Base-by-base conservation (phyloP, 2,329 filamentous ascomycete genomes). In the Ophiocordyceps camponoti-rufipedis region DNA sequence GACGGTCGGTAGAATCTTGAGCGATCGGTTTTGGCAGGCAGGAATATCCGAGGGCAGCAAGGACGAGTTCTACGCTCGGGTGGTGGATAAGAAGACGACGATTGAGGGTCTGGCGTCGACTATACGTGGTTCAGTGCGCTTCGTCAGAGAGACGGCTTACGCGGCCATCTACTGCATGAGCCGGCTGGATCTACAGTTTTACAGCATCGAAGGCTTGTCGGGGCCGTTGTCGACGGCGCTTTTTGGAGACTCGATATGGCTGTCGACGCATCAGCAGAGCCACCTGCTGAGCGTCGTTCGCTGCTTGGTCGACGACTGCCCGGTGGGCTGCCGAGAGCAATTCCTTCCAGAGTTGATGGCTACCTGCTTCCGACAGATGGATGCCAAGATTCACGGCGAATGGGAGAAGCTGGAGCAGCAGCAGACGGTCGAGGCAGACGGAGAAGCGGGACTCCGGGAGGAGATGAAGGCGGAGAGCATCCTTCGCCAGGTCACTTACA, bases 391-490 rank as follows among this genome's bases (percentile, higher is more conserved):
- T 50, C 83, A 78, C 32, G 70, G 74, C 0, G 89, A 96, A 59
- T 98, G 91, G 91, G 76, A 81, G 49, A 76, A 77, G 51, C 77
- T 95, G 47, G 75, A 80, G 56, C 65, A 72, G 50, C 67, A 76
- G 50, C 73, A 82, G 52, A 67, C 66, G 18, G 66, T 78, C 12
- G 72, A 74, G 40, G 73, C 80, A 1, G 80, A 80, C 4, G 80
- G 80, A 18, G 85, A 88, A 46, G 84, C 85, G n/a, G 62, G 57
- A 48, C 66, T 98, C 45, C 85, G 84, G 1, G 87, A 95, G 53
- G 91, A 98, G 65, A 98, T 98, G 91, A 94, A 95, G 63, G 81
- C 85, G 7, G 91, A 98, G 61, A 96, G 89, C 56, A 93, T 98
- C 29, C 67, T 98, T 42, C 78, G 91, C 18, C 87, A 95, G 59